Evolutionary conservation across 805 yeast genomes (phyloP), one percentile per base, ranked within the genome.

Genomic region (Middelhovenomyces tepae): DNA sequence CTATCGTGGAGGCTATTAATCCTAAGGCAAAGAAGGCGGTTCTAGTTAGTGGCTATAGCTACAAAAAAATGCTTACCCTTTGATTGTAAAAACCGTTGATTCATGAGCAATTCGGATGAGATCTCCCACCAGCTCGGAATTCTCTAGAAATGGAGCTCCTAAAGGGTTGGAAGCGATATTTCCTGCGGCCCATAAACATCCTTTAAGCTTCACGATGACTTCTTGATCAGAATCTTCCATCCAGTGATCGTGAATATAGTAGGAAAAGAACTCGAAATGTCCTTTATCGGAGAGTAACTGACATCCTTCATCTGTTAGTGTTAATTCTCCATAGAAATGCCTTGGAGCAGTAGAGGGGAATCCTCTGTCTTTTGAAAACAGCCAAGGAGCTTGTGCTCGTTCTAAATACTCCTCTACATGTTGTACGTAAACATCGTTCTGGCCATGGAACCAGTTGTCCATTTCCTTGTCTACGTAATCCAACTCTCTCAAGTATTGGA

Each of bases 181-280:
- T 0, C 95, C 96, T 21, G 84, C 64, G 1, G 93, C 77, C 96
- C 96, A 89, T 22, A 89, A 47, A 21, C 79, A 72, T 7, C 87
- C 82, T 49, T 83, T 84, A 16, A 89, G 54, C 40, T 66, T 67
- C 6, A 60, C 21, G 13, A 62, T 38, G 13, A 57, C 56, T 5
- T 64, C 63, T 4, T 59, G 59, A 14, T 59, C 65, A 10, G 42
- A 45, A 3, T 33, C 36, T 5, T 41, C 46, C 16, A 43, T 32
- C 28, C 42, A 35, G 28, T 53, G 43, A 15, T 40, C 43, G 6
- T 37, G 37, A 16, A 60, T 43, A 33, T 44, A 55, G 17, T 41
- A 39, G 5, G 56, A 56, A 38, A 64, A 52, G 10, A 35, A 40
- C 13, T 39, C 41, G 22, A 63, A 49, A 31, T 59, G 53, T 7